A percentile compares a stretch with the other conserved stretches of the same genome.
Conservation (phyloP, 805 yeast genomes). For the Ogataea nonfermentans region DNA sequence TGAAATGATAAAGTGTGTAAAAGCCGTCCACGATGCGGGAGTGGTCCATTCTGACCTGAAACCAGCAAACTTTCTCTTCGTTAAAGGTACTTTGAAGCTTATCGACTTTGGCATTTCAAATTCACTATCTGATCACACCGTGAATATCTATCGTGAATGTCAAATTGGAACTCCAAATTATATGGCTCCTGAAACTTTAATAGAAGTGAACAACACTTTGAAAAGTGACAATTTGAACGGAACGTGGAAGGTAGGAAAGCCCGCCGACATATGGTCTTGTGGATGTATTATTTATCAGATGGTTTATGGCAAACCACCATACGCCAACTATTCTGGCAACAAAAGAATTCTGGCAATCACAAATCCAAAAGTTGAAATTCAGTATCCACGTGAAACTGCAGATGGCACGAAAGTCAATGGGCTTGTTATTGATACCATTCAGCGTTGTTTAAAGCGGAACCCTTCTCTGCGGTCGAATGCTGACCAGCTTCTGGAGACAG, state of each 20-base stretch:
- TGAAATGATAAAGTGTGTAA: constrained; percentile 78
- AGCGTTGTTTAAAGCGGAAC: constrained; percentile 67
- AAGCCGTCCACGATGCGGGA: constrained; percentile 83
- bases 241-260: constrained; percentile 82
- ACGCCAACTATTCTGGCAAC: constrained; percentile 72
- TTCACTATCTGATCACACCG: constrained; percentile 88
- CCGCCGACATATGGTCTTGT: constrained; percentile 97
- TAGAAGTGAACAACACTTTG: constrained; percentile 48
- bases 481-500: constrained; percentile 54
- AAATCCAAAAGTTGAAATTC: constrained; percentile 73
- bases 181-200: constrained; percentile 95
- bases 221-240: constrained; percentile 28
- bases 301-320: constrained; percentile 93
- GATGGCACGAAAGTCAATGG: constrained; percentile 27
- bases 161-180: constrained; percentile 96
- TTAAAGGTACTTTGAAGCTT: constrained; percentile 78
- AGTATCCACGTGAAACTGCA: constrained; percentile 49
- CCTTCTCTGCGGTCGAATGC: constrained; percentile 67
- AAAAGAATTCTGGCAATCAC: constrained; percentile 81
- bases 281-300: constrained; percentile 95
- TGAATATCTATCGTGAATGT: constrained; percentile 82
- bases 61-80: constrained; percentile 73
- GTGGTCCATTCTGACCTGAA: constrained; percentile 57
- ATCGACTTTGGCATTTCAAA: constrained; percentile 97
- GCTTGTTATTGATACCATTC: constrained; percentile 62